Base-by-base conservation (phyloP, 2,329 filamentous ascomycete species). In the Fusarium praegraminearum region DNA sequence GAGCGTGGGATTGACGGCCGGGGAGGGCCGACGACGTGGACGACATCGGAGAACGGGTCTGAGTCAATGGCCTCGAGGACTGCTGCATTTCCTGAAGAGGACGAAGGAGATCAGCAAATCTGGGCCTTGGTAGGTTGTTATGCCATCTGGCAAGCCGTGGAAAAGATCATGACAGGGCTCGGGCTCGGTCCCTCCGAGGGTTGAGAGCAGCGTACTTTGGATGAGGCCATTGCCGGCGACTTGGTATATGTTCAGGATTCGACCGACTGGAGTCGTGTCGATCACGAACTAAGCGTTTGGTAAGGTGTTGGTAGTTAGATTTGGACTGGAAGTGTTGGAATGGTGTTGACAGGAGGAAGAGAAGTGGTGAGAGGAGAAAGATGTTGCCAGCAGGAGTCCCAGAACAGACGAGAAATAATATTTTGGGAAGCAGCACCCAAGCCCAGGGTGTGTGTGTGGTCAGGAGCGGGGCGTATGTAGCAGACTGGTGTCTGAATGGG, bases 41-140 rank as follows among this genome's bases (percentile, higher is more conserved):
- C 76, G 89, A 84, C 75, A 89, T 82, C 52, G 88, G 86, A 60
- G 86, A 84, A 71, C 88, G 87, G 78, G 88, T 83, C 76, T 88
- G 88, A 78, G 85, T 85, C 78, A 91, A 85, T 81, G 91, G 90
- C 80, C 90, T 88, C 76, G 89, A 87, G 73, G 89, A 84, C 77
- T 89, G 84, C 78, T 86, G 86, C 78, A 89, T 88, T 83, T 90
- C 88, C 88, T 90, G 79, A 73, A 69, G 65, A 72, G 75, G 69
- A 65, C 50, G 62, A 72, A 68, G 71, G 64, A 70, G 63, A 76
- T 79, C 77, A 79, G 78, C 75, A 77, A 70, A 78, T 77, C 72
- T 76, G 76, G 71, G 72, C 72, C 74, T 76, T 72, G 68, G 69
- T 68, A 69, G 70, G 71, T 76, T 75, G 64, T 63, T 57, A 36